Percentiles rank a stretch among this genome's conserved stretches.
Evolutionary conservation across 2,329 filamentous ascomycete genomes (phyloP).

Genomic region (Bisporella sp.): DNA sequence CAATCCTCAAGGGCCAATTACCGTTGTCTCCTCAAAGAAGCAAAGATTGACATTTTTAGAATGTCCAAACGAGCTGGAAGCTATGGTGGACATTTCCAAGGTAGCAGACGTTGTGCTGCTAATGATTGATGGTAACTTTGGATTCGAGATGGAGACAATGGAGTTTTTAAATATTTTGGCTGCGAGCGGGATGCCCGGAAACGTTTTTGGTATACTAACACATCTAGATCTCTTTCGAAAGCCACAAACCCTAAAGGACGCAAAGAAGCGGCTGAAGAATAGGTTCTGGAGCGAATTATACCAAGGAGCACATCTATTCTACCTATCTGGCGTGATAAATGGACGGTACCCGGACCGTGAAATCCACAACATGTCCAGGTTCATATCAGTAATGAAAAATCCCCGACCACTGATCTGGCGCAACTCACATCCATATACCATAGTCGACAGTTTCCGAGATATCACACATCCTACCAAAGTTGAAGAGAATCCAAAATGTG

Average conservation of each 20-base stretch:
- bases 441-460: slow-evolving; percentile 92
- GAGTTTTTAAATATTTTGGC: slow-evolving; percentile 93
- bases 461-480: slow-evolving; percentile 89
- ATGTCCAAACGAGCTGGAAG: slow-evolving; percentile 92
- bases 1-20: slow-evolving; percentile 84
- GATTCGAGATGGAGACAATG: slow-evolving; percentile 99
- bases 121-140: slow-evolving; percentile 98
- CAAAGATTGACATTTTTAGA: slow-evolving; percentile 92
- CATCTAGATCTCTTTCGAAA: slow-evolving; percentile 95
- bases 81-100: slow-evolving; percentile 96
- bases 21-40: slow-evolving; percentile 93
- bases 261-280: slow-evolving; percentile 95
- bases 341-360: slow-evolving; percentile 95
- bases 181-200: slow-evolving; percentile 96
- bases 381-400: slow-evolving; percentile 98
- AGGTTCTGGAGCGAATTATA: slow-evolving; percentile 96
- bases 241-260: slow-evolving; percentile 81
- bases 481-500: slow-evolving; percentile 82
- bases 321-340: slow-evolving; percentile 92
- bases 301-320: slow-evolving; percentile 94
- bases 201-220: slow-evolving; percentile 94
- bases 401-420: slow-evolving; percentile 93
- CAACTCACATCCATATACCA: slow-evolving; percentile 88
- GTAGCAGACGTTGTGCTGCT: slow-evolving; percentile 94
- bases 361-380: slow-evolving; percentile 89